Evolutionary conservation across 176 grass and related monocot genomes (phyloP).

Genomic region (Aechmea fasciata): DNA sequence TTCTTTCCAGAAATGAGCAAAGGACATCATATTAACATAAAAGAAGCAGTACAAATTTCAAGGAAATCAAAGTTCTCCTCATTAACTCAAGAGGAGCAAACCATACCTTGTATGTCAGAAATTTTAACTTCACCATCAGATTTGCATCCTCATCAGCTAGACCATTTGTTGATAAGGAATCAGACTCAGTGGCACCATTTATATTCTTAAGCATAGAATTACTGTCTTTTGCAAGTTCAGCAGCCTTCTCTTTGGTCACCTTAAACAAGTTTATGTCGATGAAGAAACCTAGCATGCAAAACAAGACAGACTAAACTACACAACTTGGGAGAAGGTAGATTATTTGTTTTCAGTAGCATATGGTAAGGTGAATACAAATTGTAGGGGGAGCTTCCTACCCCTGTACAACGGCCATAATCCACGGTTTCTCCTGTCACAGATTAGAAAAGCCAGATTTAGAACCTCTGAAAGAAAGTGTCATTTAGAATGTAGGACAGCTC

Average conservation of each 20-base stretch:
- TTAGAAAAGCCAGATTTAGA: background rate
- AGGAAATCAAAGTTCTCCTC: background rate
- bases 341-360: no score
- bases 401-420: slow-evolving; percentile 97
- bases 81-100: background rate
- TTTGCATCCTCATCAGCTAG: slow-evolving; percentile 87
- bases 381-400: slow-evolving; percentile 35
- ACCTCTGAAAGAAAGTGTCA: no score
- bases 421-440: slow-evolving; percentile 63
- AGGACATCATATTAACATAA: background rate
- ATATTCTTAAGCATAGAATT: slow-evolving; percentile 55
- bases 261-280: slow-evolving; percentile 95
- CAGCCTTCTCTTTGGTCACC: slow-evolving; percentile 53
- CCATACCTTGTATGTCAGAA: slow-evolving; percentile 88
- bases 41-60: background rate
- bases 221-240: slow-evolving; percentile 56
- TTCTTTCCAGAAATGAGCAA: background rate
- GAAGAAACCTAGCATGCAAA: slow-evolving; percentile 73
- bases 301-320: slow-evolving; percentile 11
- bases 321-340: slow-evolving; percentile 13
- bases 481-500: background rate
- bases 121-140: slow-evolving; percentile 97
- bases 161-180: slow-evolving; percentile 34
- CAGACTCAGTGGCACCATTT: slow-evolving; percentile 44
- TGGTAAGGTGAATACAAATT: background rate